Percentiles rank a stretch among this genome's conserved stretches.
Conservation (phyloP, 768 basidiomycete species). For the Lenzites betulinus region DNA sequence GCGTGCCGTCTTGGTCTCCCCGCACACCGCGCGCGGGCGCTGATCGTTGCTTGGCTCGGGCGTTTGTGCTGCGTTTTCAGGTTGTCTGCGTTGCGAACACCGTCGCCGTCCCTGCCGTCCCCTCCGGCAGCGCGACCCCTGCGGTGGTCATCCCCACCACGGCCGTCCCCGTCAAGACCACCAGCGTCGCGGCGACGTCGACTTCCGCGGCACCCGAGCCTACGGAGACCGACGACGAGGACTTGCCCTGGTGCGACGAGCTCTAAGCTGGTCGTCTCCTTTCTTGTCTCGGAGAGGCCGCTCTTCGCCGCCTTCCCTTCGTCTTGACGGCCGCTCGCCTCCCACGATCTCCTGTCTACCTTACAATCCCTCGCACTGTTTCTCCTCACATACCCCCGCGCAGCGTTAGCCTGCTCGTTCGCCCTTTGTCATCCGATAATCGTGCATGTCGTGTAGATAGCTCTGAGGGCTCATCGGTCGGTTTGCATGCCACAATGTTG, state of each 20-base stretch:
- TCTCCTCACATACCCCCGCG: conserved; percentile 11
- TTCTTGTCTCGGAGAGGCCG: not conserved
- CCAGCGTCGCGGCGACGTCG: conserved; percentile 10
- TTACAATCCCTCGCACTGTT: conserved; percentile 1
- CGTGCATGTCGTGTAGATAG: conserved; percentile 19
- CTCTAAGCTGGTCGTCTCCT: conserved; percentile 29
- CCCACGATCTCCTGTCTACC: not conserved
- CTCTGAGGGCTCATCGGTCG: conserved; percentile 16
- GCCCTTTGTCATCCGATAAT: conserved; percentile 6
- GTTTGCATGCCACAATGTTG: conserved; percentile 14
- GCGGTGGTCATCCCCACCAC: conserved; percentile 27
- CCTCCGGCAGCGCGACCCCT: conserved; percentile 33
- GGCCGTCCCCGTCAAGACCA: conserved; percentile 25
- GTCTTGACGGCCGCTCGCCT: not conserved
- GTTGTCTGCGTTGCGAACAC: conserved; percentile 53
- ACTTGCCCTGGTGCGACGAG: conserved; percentile 57
- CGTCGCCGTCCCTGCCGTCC: conserved; percentile 46
- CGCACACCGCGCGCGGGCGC: not conserved
- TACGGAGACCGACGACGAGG: conserved; percentile 38
- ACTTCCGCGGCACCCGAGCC: conserved; percentile 14
- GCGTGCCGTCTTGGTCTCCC: conserved; percentile 23
- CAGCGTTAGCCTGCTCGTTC: not conserved
- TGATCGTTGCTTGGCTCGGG: not conserved
- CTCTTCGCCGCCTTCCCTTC: not conserved
- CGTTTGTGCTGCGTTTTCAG: conserved; percentile 30